These are phyloP conservation scores for Hirschioporus abietinus DNA, from an alignment of 768 basidiomycete species.

Conservation along the genomic window DNA sequence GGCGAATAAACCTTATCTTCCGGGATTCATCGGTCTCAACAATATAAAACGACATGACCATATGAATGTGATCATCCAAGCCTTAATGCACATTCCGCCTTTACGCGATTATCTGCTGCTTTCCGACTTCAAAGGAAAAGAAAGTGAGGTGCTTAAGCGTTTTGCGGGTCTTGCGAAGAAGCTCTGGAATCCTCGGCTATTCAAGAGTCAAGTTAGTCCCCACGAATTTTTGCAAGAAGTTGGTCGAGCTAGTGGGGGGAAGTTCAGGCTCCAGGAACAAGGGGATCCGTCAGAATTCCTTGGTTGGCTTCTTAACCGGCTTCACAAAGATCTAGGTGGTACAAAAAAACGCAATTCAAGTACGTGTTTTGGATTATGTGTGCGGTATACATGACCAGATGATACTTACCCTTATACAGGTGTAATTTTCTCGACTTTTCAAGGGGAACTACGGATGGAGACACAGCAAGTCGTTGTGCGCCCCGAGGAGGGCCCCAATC, in stretches of 20 bases:
- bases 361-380: constrained; percentile 34
- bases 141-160: constrained; percentile 82
- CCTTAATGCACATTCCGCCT: constrained; percentile 85
- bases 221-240: constrained; percentile 99
- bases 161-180: constrained; percentile 87
- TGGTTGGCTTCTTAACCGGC: constrained; percentile 89
- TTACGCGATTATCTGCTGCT: constrained; percentile 85
- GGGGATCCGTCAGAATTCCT: constrained; percentile 97
- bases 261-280: constrained; percentile 89
- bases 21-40: constrained; percentile 95
- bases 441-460: constrained; percentile 89
- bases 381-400: constrained; percentile 16
- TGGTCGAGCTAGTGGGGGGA: constrained; percentile 78
- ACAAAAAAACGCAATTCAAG: constrained; percentile 89
- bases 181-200: constrained; percentile 92
- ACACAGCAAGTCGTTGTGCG: constrained; percentile 90
- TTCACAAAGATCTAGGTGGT: constrained; percentile 93
- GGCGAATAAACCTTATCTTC: constrained; percentile 70
- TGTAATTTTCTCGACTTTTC: constrained; percentile 89
- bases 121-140: constrained; percentile 65
- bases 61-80: constrained; percentile 95
- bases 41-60: constrained; percentile 98
- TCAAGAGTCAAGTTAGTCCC: constrained; percentile 98
- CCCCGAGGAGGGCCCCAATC: constrained; percentile 64
- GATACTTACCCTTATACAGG: constrained; percentile 37